A percentile compares a stretch with the other conserved stretches of the same genome.
These are phyloP conservation scores for Penicillium vulpinum DNA, from an alignment of 2,329 filamentous ascomycete genomes.

Conservation along the genomic window DNA sequence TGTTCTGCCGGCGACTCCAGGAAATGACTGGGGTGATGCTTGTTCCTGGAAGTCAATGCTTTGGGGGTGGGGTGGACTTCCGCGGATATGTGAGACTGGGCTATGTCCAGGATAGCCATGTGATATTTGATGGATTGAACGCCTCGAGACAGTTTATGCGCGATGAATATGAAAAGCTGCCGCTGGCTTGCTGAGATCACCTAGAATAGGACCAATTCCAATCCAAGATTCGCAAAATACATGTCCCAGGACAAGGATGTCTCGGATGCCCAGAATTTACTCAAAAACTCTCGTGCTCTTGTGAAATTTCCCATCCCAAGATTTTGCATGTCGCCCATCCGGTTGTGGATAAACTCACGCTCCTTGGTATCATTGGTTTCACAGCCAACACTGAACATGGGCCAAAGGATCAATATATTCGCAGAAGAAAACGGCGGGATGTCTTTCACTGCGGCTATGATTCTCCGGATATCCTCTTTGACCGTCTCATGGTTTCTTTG, in stretches of 20 bases:
- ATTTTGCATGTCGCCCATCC: constrained; percentile 31
- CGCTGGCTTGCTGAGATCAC: neutral
- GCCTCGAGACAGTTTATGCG: constrained; percentile 54
- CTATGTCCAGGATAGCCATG: constrained; percentile 68
- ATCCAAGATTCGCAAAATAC: constrained; percentile 20
- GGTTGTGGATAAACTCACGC: constrained; percentile 19
- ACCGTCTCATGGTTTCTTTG: constrained; percentile 21
- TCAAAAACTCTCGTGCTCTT: constrained; percentile 22
- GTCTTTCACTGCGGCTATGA: constrained; percentile 18
- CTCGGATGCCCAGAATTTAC: constrained; percentile 23
- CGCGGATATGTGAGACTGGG: constrained; percentile 73
- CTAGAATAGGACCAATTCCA: constrained; percentile 30
- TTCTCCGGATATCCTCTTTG: constrained; percentile 18
- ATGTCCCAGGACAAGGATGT: constrained; percentile 22
- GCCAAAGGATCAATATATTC: constrained; percentile 34
- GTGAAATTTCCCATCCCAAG: constrained; percentile 34
- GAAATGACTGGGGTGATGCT: constrained; percentile 69
- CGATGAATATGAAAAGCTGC: constrained; percentile 51
- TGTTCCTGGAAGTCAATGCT: constrained; percentile 69
- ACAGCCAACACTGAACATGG: constrained; percentile 35
- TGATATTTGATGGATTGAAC: constrained; percentile 64
- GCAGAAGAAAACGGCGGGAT: constrained; percentile 26
- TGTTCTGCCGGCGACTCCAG: constrained; percentile 67
- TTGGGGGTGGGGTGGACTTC: constrained; percentile 65
- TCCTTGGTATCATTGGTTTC: constrained; percentile 24